Base-by-base conservation (phyloP, 2,329 filamentous ascomycete genomes). In the Exophiala alcalophila region DNA sequence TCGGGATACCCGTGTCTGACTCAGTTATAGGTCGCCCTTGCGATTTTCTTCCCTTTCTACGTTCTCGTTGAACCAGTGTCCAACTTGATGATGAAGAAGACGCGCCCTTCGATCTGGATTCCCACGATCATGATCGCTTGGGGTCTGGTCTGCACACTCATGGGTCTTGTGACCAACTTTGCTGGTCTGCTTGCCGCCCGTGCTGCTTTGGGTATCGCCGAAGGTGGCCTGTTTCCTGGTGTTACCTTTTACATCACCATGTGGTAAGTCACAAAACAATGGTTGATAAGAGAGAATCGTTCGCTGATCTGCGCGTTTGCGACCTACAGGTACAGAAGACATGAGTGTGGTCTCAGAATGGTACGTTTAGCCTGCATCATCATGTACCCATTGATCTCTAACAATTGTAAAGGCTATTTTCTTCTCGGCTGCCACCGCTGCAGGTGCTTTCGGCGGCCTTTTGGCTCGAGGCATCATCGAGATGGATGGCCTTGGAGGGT, bases 81-180 rank as follows among this genome's bases (percentile, higher is more conserved):
- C 52, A 71, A 71, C 28, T 25, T 54, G 23, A 51, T 53, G 44
- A 34, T 53, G 39, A 51, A 48, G 21, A 23, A 30, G 16, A 39
- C 30, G 8, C 40, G 46, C 2, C 49, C 49, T 10, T 49, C 42
- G 2, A 16, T 49, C 5, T 52, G 46, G 46, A 37, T 52, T 21
- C 49, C 49, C 3, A 32, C 29, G 10, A 49, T 49, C 27, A 49
- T 49, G 46, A 47, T 68, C 11, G 60, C 58, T 2, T 74, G 71
- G 71, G 72, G 71, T 1, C 58, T 69, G 35, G 67, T 73, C 1
- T 67, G 69, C 32, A 74, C 72, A 1, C 57, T 74, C 21, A 75
- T 73, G 66, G 72, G 72, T 5, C 57, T 74, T 4, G 67, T 69
- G 1, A 60, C 70, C 31, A 52, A 44, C 32, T 46, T 25, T 19